A percentile compares a stretch with the other conserved stretches of the same genome.
Evolutionary conservation across 495 filamentous ascomycete species (phyloP).

Genomic region (Cetradonia linearis): DNA sequence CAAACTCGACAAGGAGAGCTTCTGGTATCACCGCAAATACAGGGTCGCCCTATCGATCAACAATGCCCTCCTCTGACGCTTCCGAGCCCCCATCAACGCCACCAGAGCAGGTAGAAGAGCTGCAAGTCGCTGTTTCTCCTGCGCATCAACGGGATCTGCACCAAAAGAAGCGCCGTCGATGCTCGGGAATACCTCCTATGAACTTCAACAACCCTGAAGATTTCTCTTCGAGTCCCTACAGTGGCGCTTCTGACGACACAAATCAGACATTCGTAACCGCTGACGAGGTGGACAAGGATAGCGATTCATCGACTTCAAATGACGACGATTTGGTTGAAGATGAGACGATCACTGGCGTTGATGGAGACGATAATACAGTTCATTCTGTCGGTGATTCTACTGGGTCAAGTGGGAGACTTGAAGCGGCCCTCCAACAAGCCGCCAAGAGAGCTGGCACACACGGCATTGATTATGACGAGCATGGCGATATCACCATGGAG

Average conservation of each 20-base stretch:
- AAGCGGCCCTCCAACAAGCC: slow-evolving; percentile 67
- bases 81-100: slow-evolving; percentile 57
- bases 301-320: slow-evolving; percentile 36
- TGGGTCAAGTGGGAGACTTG: slow-evolving; percentile 57
- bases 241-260: slow-evolving; percentile 57
- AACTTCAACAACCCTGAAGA: slow-evolving; percentile 55
- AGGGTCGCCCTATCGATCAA: slow-evolving; percentile 38
- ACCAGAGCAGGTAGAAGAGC: slow-evolving; percentile 51
- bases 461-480: slow-evolving; percentile 47
- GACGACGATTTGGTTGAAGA: slow-evolving; percentile 53
- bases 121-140: slow-evolving; percentile 51
- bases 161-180: slow-evolving; percentile 53
- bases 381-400: slow-evolving; percentile 45
- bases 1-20: slow-evolving; percentile 56
- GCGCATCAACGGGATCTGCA: slow-evolving; percentile 59
- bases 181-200: slow-evolving; percentile 51
- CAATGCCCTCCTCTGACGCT: slow-evolving; percentile 35
- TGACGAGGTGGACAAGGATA: slow-evolving; percentile 46
- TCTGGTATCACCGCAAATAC: slow-evolving; percentile 44
- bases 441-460: slow-evolving; percentile 60
- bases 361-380: slow-evolving; percentile 56
- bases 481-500: slow-evolving; percentile 54
- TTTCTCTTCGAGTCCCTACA: slow-evolving; percentile 70
- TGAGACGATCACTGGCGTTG: slow-evolving; percentile 61
- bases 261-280: slow-evolving; percentile 39